These are phyloP conservation scores for Rutstroemia sydowiana DNA, from an alignment of 2,329 filamentous ascomycete species.

Conservation along the genomic window DNA sequence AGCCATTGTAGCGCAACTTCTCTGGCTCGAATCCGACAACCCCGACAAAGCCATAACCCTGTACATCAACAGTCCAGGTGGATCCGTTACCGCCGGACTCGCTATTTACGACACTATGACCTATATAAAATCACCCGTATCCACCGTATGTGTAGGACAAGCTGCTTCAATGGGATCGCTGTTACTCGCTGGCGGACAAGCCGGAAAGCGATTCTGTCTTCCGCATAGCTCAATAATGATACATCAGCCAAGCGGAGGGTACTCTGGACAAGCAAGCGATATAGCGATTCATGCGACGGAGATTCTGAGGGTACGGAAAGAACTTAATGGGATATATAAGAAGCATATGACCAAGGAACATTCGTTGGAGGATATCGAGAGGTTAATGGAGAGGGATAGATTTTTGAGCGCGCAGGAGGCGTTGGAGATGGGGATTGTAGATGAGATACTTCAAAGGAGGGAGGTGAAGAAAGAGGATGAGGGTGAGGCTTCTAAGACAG, in stretches of 20 bases:
- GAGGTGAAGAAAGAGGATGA: slow-evolving; percentile 20
- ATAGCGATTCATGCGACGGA: slow-evolving; percentile 97
- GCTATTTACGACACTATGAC: slow-evolving; percentile 99
- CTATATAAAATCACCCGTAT: slow-evolving; percentile 88
- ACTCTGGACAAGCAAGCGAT: slow-evolving; percentile 61
- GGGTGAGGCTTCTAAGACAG: background rate
- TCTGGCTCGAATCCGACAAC: slow-evolving; percentile 96
- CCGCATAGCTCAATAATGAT: slow-evolving; percentile 97
- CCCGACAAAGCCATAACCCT: slow-evolving; percentile 92
- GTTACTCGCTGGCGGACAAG: slow-evolving; percentile 75
- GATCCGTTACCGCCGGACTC: slow-evolving; percentile 77
- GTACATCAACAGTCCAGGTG: slow-evolving; percentile 96
- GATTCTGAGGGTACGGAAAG: slow-evolving; percentile 77
- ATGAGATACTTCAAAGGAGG: slow-evolving; percentile 72
- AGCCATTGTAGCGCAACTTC: slow-evolving; percentile 89
- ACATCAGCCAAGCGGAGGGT: slow-evolving; percentile 82
- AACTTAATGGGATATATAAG: slow-evolving; percentile 86
- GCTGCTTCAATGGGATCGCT: slow-evolving; percentile 93
- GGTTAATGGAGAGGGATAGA: slow-evolving; percentile 94
- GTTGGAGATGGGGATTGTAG: slow-evolving; percentile 81
- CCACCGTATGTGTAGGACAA: slow-evolving; percentile 89
- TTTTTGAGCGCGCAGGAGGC: slow-evolving; percentile 89
- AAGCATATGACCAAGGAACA: slow-evolving; percentile 79
- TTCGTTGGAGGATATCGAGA: slow-evolving; percentile 76
- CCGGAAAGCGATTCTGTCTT: slow-evolving; percentile 78